Conservation (phyloP, 2,329 filamentous ascomycete genomes). For the Xylaria sp. region DNA sequence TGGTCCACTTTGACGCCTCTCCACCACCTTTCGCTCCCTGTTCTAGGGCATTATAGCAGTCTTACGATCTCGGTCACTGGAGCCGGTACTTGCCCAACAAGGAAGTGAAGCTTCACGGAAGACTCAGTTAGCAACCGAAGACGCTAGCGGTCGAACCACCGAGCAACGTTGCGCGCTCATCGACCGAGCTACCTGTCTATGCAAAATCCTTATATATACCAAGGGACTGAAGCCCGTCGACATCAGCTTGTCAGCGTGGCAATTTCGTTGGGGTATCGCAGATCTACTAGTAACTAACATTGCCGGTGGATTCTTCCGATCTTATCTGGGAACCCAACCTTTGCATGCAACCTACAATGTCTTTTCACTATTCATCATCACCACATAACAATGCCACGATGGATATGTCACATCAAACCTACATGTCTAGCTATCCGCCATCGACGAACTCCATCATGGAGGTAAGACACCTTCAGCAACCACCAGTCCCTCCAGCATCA, state of each 20-base stretch:
- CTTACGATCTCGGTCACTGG: slow-evolving; percentile 41
- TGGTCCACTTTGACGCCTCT: slow-evolving; percentile 44
- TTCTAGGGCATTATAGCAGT: slow-evolving; percentile 41
- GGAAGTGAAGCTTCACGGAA: slow-evolving; percentile 33
- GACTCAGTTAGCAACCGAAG: slow-evolving; percentile 21
- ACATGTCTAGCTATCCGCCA: slow-evolving; percentile 48
- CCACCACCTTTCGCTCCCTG: slow-evolving; percentile 43
- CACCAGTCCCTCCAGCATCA: slow-evolving; percentile 42
- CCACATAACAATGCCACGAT: slow-evolving; percentile 56
- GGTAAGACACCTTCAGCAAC: slow-evolving; percentile 47
- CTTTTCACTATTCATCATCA: slow-evolving; percentile 62
- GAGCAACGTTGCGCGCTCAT: slow-evolving; percentile 17
- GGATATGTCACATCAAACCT: slow-evolving; percentile 55
- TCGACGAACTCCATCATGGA: slow-evolving; percentile 46
- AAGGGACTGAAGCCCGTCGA: slow-evolving; percentile 11
- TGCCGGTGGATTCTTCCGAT: slow-evolving; percentile 46
- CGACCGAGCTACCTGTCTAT: slow-evolving; percentile 14
- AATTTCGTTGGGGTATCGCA: slow-evolving; percentile 39
- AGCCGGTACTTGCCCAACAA: slow-evolving; percentile 25
- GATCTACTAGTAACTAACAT: slow-evolving; percentile 46
- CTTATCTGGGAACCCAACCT: slow-evolving; percentile 45
- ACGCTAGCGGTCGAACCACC: slow-evolving; percentile 37
- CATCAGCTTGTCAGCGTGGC: slow-evolving; percentile 20
- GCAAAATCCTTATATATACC: slow-evolving; percentile 27
- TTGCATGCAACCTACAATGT: slow-evolving; percentile 59